Conservation (phyloP, 2,329 filamentous ascomycete species). For the Aspergillus brunneoviolaceus region DNA sequence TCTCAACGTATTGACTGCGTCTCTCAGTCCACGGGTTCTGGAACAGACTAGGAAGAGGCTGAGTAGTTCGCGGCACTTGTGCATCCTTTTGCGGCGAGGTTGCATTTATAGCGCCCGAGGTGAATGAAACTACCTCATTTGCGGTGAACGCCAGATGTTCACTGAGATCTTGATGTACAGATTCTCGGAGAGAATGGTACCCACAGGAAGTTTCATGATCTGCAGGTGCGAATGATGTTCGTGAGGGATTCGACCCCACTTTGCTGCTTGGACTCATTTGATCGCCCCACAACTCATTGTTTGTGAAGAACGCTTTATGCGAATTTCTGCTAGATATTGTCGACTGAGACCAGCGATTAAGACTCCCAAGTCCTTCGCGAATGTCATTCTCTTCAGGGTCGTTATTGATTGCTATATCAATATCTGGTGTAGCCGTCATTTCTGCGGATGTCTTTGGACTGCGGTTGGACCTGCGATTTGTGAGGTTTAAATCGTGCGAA, state of each 20-base stretch:
- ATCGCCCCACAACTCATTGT: not conserved
- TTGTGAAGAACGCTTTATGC: constrained; percentile 20
- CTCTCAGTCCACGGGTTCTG: constrained; percentile 15
- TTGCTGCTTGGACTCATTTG: not conserved
- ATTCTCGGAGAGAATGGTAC: not conserved
- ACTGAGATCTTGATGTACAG: not conserved
- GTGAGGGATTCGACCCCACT: not conserved
- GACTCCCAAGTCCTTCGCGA: constrained; percentile 49
- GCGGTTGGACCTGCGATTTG: constrained; percentile 1
- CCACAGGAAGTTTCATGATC: not conserved
- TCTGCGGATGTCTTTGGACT: constrained; percentile 3
- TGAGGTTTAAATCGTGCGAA: not conserved
- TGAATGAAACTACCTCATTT: not conserved
- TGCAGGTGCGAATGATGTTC: not conserved
- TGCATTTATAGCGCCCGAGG: constrained; percentile 2
- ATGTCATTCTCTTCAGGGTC: constrained; percentile 27
- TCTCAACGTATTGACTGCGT: not conserved
- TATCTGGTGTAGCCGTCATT: not conserved
- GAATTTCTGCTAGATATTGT: constrained; percentile 50
- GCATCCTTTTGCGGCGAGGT: constrained; percentile 11
- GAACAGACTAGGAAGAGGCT: constrained; percentile 10
- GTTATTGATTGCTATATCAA: not conserved
- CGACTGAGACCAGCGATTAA: constrained; percentile 61
- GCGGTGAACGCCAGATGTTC: not conserved
- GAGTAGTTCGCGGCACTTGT: constrained; percentile 21